These are phyloP conservation scores for Phytophthora fragariae DNA, from an alignment of 352 stramenopile genomes.

Conservation along the genomic window DNA sequence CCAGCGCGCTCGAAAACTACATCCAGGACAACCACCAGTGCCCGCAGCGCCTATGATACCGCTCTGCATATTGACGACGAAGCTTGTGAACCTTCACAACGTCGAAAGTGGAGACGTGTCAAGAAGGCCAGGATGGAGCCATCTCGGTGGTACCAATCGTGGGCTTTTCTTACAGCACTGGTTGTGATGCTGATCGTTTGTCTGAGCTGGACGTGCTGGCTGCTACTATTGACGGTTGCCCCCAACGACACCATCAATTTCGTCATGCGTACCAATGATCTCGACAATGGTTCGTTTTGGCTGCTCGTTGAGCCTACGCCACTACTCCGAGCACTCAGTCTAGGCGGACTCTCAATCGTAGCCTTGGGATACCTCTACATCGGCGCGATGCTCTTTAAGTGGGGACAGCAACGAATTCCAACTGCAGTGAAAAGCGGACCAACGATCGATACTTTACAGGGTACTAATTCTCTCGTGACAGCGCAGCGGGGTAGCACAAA, in stretches of 20 bases:
- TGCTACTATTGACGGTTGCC: conserved; percentile 39
- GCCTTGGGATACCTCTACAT: conserved; percentile 37
- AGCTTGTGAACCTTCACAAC: conserved; percentile 9
- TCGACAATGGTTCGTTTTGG: conserved; percentile 53
- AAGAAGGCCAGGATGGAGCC: conserved; percentile 2
- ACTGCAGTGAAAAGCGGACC: conserved; percentile 2
- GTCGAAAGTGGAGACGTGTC: conserved; percentile 14
- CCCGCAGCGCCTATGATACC: conserved; percentile 15
- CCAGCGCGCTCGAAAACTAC: conserved; percentile 14
- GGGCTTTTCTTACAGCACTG: conserved; percentile 16
- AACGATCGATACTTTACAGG: not conserved
- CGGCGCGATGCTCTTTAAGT: conserved; percentile 11
- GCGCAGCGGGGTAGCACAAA: not conserved
- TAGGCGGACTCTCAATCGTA: conserved; percentile 32
- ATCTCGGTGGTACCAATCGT: conserved; percentile 25
- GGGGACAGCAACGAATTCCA: not conserved
- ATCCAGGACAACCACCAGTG: conserved; percentile 11
- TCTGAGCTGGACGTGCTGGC: conserved; percentile 39
- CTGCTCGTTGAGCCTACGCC: conserved; percentile 37
- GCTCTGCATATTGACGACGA: conserved; percentile 15
- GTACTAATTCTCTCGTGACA: not conserved
- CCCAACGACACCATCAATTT: conserved; percentile 47
- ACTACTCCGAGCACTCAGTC: conserved; percentile 20
- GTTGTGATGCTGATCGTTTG: conserved; percentile 21
- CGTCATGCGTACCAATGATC: conserved; percentile 39